Conservation (phyloP, 148 eudicot species). For the Fagopyrum homotropicum region DNA sequence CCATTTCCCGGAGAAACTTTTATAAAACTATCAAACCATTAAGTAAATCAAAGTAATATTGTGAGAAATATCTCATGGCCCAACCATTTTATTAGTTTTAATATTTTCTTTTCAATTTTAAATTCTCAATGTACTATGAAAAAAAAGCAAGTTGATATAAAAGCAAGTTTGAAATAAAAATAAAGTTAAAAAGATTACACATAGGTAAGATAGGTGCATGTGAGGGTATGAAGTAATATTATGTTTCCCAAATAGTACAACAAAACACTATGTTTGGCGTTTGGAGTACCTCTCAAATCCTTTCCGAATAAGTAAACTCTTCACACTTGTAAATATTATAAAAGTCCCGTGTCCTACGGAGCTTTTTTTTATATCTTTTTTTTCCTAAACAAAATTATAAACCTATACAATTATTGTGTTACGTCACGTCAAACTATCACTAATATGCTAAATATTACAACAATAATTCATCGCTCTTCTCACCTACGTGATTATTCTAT, state of each 20-base stretch:
- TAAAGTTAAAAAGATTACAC: background rate
- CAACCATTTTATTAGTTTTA: too few relatives aligned
- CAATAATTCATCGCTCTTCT: too few relatives aligned
- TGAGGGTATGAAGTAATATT: background rate
- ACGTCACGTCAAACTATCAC: background rate
- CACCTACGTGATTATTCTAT: too few relatives aligned
- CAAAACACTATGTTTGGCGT: slow-evolving; percentile 10
- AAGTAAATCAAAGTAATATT: too few relatives aligned
- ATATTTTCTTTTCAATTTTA: too few relatives aligned
- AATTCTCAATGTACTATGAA: too few relatives aligned
- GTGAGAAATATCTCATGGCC: too few relatives aligned
- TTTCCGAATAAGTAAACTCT: slow-evolving; percentile 8
- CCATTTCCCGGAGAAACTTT: too few relatives aligned
- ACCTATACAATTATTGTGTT: background rate
- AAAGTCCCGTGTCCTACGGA: slow-evolving; percentile 14
- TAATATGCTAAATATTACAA: too few relatives aligned
- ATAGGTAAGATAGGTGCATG: slow-evolving; percentile 2
- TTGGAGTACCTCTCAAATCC: slow-evolving; percentile 3
- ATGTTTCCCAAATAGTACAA: slow-evolving; percentile 5
- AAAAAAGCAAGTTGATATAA: background rate
- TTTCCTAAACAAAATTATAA: background rate
- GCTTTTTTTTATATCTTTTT: background rate
- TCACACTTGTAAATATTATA: background rate
- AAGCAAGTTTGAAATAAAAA: background rate
- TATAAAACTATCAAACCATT: too few relatives aligned